Evolutionary conservation across 805 yeast species (phyloP).

Genomic region (Yamadazyma tumulicola): DNA sequence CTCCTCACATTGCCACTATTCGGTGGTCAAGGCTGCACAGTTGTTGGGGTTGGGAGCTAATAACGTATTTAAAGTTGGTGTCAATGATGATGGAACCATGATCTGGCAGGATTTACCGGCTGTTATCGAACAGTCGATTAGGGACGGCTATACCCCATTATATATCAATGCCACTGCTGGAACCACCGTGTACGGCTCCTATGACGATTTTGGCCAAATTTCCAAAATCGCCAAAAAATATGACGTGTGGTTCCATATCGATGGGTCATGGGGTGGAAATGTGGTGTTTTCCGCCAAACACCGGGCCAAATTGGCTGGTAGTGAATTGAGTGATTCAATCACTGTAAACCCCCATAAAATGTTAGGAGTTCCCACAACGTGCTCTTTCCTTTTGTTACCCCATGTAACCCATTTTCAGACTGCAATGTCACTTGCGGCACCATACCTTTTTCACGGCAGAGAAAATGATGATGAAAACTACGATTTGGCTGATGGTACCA

Average conservation of each 20-base stretch:
- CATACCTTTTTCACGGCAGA: conserved; percentile 69
- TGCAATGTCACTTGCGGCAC: conserved; percentile 76
- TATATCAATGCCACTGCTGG: conserved; percentile 85
- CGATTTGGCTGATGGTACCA: conserved; percentile 84
- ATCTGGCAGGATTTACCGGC: conserved; percentile 43
- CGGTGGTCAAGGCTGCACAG: conserved; percentile 79
- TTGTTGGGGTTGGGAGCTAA: conserved; percentile 66
- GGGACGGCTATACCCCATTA: conserved; percentile 65
- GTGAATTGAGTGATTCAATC: conserved; percentile 66
- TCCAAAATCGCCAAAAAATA: conserved; percentile 49
- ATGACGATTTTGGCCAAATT: conserved; percentile 62
- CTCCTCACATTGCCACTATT: conserved; percentile 71
- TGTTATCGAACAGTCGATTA: conserved; percentile 40
- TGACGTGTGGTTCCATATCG: conserved; percentile 76
- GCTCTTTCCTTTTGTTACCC: conserved; percentile 72
- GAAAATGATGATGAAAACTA: conserved; percentile 51
- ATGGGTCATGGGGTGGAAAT: conserved; percentile 92
- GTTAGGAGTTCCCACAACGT: conserved; percentile 81
- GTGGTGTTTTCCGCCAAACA: conserved; percentile 59
- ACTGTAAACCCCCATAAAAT: conserved; percentile 85
- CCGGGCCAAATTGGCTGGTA: conserved; percentile 49
- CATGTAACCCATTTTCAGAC: conserved; percentile 61
- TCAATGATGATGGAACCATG: conserved; percentile 56
- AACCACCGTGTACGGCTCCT: conserved; percentile 83
- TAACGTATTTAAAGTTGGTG: conserved; percentile 60